Evolutionary conservation across 306 rosid species (phyloP), one percentile per base, ranked within the genome.

Genomic region (Psophocarpus tetragonolobus): DNA sequence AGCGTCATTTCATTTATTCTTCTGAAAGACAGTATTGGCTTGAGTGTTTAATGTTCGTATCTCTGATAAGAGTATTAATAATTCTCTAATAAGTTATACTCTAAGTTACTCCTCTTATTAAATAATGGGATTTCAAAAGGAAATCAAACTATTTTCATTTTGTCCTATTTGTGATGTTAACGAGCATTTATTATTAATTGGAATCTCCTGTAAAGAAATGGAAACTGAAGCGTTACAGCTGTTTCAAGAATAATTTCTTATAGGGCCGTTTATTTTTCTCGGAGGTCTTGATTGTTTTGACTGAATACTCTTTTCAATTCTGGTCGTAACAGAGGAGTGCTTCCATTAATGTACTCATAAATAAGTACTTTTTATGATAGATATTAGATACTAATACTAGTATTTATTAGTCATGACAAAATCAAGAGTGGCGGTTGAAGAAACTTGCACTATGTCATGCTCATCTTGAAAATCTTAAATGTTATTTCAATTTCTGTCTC

Each of bases 181-280:
- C 0, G 24, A 23, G 75, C 35, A 35, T 33, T 35, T 56, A 44
- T 71, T 54, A 47, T 79, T 14, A 36, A 61, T 50, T 42, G 69
- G 56, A 53, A 44, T 36, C 64, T 30, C 44, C 21, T 45, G 20
- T 9, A n/a, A 56, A 38, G 35, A 73, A 67, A 73, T 32, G 21
- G 45, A 61, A 75, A 27, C 33, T 15, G 29, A 44, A 36, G 72
- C 33, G 7, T 65, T 29, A 35, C 69, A 74, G 42, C 74, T 78
- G 61, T 78, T 83, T 73, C 53, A 51, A 56, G 56, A 42, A 35
- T 81, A 58, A 35, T 44, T 68, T 23, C 11, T 68, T 32, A 6
- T 42, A 48, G 17, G 20, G 18, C 51, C 2, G 45, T 58, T 44
- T 2, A n/a, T 44, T 35, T 48, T 21, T 18, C 23, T 20, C 5